These are phyloP conservation scores for Dalechampia spathulata DNA, from an alignment of 441 rosid genomes.

Conservation along the genomic window DNA sequence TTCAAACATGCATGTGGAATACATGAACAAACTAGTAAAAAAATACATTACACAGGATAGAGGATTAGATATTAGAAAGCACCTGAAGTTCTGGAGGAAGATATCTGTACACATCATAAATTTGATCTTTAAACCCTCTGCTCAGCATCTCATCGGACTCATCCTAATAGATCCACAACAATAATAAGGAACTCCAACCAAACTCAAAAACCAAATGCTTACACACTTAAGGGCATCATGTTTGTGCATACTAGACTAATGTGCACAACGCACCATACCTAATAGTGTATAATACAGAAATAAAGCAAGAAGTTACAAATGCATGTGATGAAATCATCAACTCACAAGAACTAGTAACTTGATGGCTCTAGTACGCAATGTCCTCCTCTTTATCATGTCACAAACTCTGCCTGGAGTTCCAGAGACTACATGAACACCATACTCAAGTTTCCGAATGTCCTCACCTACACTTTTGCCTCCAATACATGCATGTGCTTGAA, in stretches of 20 bases:
- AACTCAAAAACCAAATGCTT: not conserved
- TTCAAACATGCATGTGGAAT: not conserved
- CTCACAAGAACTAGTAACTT: constrained; percentile 72
- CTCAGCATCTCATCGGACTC: constrained; percentile 99
- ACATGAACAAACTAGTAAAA: not conserved
- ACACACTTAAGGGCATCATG: not conserved
- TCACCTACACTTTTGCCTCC: constrained; percentile 99
- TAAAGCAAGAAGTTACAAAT: not conserved
- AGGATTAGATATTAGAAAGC: not conserved
- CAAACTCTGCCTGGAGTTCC: constrained; percentile 99
- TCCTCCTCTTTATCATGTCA: constrained; percentile 98
- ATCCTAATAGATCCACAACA: constrained; percentile 26
- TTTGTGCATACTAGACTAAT: not conserved
- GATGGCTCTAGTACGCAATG: constrained; percentile 82
- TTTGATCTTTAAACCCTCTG: constrained; percentile 98
- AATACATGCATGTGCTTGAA: constrained; percentile 78
- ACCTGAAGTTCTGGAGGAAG: constrained; percentile 99
- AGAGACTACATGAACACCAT: constrained; percentile 92
- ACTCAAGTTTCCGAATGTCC: constrained; percentile 84
- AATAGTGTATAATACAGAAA: not conserved
- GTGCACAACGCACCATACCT: constrained; percentile 25
- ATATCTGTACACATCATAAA: constrained; percentile 90
- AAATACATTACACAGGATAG: not conserved
- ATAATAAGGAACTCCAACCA: not conserved
- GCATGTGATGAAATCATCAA: not conserved